phyloP scores from a whole-genome alignment of 441 rosid genomes.

The Croton setiger region DNA sequence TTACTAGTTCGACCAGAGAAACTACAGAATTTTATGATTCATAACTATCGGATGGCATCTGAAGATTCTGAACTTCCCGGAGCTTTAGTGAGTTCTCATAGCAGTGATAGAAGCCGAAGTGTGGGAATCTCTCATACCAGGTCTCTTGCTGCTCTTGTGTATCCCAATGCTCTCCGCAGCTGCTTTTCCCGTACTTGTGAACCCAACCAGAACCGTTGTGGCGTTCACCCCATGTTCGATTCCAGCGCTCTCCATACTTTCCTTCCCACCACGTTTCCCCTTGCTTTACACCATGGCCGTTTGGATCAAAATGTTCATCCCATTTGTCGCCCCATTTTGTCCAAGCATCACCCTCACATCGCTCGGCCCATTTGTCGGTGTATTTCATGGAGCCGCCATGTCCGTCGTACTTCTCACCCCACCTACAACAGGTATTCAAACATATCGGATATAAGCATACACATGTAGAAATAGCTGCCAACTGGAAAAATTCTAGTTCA shows the following conservation, averaged over 20 bases:
- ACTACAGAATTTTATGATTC: constrained; percentile 13
- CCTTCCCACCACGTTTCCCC: constrained; percentile 99
- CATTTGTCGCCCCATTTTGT: constrained; percentile 98
- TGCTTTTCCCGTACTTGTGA: constrained; percentile 96
- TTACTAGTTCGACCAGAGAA: background rate
- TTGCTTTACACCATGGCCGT: constrained; percentile 79
- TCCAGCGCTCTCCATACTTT: constrained; percentile 75
- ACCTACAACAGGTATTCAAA: constrained; percentile 40
- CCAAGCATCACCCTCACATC: constrained; percentile 82
- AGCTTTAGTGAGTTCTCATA: constrained; percentile 84
- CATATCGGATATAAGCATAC: background rate
- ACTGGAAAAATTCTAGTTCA: background rate
- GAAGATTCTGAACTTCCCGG: constrained; percentile 50
- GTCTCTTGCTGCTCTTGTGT: constrained; percentile 70
- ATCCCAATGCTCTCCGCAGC: constrained; percentile 96
- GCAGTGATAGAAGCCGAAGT: constrained; percentile 92
- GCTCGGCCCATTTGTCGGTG: constrained; percentile 96
- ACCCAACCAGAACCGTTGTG: constrained; percentile 93
- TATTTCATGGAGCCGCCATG: constrained; percentile 85
- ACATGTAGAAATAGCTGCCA: background rate
- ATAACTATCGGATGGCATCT: constrained; percentile 46
- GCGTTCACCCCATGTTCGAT: constrained; percentile 87
- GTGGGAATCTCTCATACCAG: constrained; percentile 95
- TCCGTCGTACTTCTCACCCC: constrained; percentile 96
- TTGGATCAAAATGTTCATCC: constrained; percentile 82